phyloP scores from a whole-genome alignment of 2,329 filamentous ascomycete genomes.

The Polychaeton citri region DNA sequence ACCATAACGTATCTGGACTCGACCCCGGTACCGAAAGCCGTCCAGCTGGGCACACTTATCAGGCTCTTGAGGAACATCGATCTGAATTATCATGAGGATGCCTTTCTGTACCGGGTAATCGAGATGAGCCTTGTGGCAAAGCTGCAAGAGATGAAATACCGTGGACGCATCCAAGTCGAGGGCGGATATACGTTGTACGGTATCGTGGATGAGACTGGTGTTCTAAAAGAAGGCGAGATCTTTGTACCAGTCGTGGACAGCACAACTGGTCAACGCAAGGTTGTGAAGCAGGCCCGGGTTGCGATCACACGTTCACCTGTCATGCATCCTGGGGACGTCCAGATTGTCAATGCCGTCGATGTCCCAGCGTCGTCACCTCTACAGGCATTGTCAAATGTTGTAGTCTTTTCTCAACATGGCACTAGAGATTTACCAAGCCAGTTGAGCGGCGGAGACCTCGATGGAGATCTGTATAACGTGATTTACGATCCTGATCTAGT shows the following conservation, averaged over 20 bases:
- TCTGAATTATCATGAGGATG: slow-evolving; percentile 53
- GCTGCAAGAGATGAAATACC: slow-evolving; percentile 64
- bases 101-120: slow-evolving; percentile 56
- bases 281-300: slow-evolving; percentile 31
- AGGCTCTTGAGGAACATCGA: slow-evolving; percentile 42
- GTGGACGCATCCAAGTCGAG: slow-evolving; percentile 57
- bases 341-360: slow-evolving; percentile 46
- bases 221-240: slow-evolving; percentile 52
- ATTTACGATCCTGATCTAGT: slow-evolving; percentile 53
- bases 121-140: slow-evolving; percentile 59
- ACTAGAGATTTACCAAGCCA: slow-evolving; percentile 62
- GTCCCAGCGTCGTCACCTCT: slow-evolving; percentile 51
- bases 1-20: slow-evolving; percentile 53
- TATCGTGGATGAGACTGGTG: slow-evolving; percentile 68
- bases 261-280: slow-evolving; percentile 8
- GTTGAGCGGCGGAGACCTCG: slow-evolving; percentile 69
- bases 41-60: slow-evolving; percentile 51
- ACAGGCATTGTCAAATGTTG: slow-evolving; percentile 51
- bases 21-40: slow-evolving; percentile 46
- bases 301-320: slow-evolving; percentile 69
- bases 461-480: slow-evolving; percentile 70
- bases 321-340: slow-evolving; percentile 70
- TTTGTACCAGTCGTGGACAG: slow-evolving; percentile 46
- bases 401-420: slow-evolving; percentile 64
- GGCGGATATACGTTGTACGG: slow-evolving; percentile 67